Evolutionary conservation across 805 yeast genomes (phyloP).

Genomic region (Zygosaccharomyces lentus): DNA sequence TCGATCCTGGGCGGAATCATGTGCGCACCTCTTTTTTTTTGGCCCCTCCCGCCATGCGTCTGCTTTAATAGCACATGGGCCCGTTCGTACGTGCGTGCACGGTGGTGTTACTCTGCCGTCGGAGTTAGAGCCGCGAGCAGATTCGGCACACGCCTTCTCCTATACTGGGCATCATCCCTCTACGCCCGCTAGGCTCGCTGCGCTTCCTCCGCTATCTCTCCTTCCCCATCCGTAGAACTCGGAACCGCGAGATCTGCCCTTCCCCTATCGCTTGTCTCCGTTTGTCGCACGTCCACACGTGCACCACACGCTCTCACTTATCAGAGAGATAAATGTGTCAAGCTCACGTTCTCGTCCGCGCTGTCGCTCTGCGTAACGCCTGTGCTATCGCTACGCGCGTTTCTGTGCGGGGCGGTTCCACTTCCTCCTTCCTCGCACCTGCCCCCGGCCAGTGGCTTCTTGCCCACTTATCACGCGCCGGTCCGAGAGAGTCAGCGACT

Average conservation of each 20-base stretch:
- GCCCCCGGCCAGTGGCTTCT: neutral
- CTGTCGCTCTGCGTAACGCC: neutral
- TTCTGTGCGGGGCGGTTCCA: neutral
- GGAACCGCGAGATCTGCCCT: neutral
- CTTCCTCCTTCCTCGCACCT: neutral
- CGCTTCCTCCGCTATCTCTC: neutral
- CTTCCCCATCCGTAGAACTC: neutral
- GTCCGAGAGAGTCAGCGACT: neutral
- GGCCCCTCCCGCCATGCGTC: too few relatives aligned
- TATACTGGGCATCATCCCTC: neutral
- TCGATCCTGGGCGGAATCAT: slow-evolving; percentile 99
- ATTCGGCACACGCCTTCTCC: neutral
- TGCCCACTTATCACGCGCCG: slow-evolving; percentile 1
- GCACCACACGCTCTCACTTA: neutral
- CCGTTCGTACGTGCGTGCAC: too few relatives aligned
- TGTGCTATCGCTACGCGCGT: slow-evolving; percentile 1
- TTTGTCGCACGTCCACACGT: neutral
- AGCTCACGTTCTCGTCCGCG: neutral
- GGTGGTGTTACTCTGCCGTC: too few relatives aligned
- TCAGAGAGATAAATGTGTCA: neutral
- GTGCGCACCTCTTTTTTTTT: too few relatives aligned
- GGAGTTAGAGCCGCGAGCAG: neutral
- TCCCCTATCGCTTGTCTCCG: neutral
- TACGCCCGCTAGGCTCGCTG: too few relatives aligned
- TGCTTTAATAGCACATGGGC: too few relatives aligned